phyloP scores from a whole-genome alignment of 2,329 filamentous ascomycete species.

The Diaporthe sp. region DNA sequence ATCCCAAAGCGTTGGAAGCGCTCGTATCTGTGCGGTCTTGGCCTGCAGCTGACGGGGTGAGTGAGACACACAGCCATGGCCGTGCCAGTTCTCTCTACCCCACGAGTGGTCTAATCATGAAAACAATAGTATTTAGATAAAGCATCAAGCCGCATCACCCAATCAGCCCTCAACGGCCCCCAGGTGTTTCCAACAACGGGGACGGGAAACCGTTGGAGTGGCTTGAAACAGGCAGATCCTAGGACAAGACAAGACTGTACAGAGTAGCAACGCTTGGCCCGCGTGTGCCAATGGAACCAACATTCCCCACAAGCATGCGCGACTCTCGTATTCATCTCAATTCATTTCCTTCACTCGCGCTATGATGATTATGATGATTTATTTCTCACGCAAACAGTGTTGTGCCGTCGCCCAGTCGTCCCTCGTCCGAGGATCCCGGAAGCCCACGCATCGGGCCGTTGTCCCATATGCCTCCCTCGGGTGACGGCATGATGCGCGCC shows the following conservation, averaged over 20 bases:
- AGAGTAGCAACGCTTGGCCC: background rate
- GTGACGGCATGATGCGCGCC: background rate
- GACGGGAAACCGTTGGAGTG: conserved; percentile 1
- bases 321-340: conserved; percentile 17
- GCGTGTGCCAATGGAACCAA: background rate
- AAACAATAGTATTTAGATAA: background rate
- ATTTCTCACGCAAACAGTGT: background rate
- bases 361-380: background rate
- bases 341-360: background rate
- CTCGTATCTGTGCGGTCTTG: conserved; percentile 30
- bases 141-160: background rate
- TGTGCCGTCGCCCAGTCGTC: background rate
- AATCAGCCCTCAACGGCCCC: background rate
- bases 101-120: background rate
- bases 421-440: background rate
- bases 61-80: background rate
- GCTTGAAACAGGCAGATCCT: conserved; percentile 3
- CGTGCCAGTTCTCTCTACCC: background rate
- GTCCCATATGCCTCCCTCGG: background rate
- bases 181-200: background rate
- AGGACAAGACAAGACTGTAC: background rate
- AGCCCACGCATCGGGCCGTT: conserved; percentile 4
- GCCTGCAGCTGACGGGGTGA: background rate
- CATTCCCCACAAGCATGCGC: conserved; percentile 9
- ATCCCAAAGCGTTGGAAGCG: conserved; percentile 18